Base-by-base conservation (phyloP, 139 green algal genomes). In the Chlamydomonas sphaeroides region DNA sequence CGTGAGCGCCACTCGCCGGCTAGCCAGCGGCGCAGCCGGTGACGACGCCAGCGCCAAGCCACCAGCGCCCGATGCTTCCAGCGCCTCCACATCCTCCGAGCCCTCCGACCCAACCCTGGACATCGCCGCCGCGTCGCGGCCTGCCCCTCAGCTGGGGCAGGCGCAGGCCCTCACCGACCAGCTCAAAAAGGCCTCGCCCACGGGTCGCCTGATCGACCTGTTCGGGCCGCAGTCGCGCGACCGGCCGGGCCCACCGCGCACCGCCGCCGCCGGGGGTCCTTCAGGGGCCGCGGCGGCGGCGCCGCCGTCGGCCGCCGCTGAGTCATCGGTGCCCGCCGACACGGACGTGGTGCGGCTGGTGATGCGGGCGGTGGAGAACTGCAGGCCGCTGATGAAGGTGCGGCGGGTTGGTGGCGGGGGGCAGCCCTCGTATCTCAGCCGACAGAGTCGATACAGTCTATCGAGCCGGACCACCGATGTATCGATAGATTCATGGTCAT, bases 381-480 rank as follows among this genome's bases (percentile, higher is more conserved):
- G 78, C 77, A 90, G 70, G 84, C 87, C 87, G 23, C 59, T 88
- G 7, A 84, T 91, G 81, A 81, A 86, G 56, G 59, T 86, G 30
- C 36, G 84, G 70, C 35, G 73, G 41, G 20, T n/a, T n/a, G 65
- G 14, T 74, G 71, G 53, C 10, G 45, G 45, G 45, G 14, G 45
- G 45, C 45, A 14, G 45, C 45, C 45, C 45, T 10, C 45, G 45
- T 51, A 14, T 10, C 45, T n/a, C n/a, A n/a, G n/a, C n/a, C n/a
- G n/a, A n/a, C n/a, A n/a, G n/a, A n/a, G n/a, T n/a, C n/a, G n/a
- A n/a, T n/a, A n/a, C n/a, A n/a, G n/a, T n/a, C n/a, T n/a, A n/a
- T n/a, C n/a, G n/a, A n/a, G n/a, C n/a, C n/a, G n/a, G n/a, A n/a
- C n/a, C n/a, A n/a, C n/a, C n/a, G n/a, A n/a, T n/a, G n/a, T n/a